phyloP scores from a whole-genome alignment of 805 yeast species.

The Starmerella roubikii region DNA sequence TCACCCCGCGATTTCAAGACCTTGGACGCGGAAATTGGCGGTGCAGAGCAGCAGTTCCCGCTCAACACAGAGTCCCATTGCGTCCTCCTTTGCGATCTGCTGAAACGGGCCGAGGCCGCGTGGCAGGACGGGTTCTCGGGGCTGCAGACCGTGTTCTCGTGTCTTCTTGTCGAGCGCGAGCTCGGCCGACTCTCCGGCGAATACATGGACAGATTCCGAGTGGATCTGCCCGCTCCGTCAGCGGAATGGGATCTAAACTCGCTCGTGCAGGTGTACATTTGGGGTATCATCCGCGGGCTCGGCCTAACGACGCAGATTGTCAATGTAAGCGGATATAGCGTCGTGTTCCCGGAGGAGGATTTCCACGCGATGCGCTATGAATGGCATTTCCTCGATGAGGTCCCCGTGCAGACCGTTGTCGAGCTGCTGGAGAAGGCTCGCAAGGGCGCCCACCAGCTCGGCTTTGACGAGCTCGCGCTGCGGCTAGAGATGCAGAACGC shows the following conservation, averaged over 20 bases:
- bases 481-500: conserved; percentile 15
- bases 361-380: conserved; percentile 39
- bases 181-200: conserved; percentile 25
- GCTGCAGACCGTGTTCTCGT: conserved; percentile 64
- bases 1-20: conserved; percentile 33
- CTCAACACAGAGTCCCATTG: conserved; percentile 31
- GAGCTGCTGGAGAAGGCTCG: conserved; percentile 20
- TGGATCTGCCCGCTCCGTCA: neutral
- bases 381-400: conserved; percentile 29
- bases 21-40: conserved; percentile 30
- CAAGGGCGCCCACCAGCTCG: conserved; percentile 37
- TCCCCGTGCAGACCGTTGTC: conserved; percentile 15
- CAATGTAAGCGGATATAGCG: conserved; percentile 15
- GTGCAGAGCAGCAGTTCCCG: conserved; percentile 27
- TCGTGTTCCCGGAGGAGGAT: conserved; percentile 26
- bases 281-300: conserved; percentile 21
- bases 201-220: neutral
- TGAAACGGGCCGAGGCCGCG: conserved; percentile 42
- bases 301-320: conserved; percentile 14
- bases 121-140: conserved; percentile 71
- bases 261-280: conserved; percentile 18
- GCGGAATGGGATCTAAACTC: conserved; percentile 11
- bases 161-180: conserved; percentile 55
- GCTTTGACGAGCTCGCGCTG: conserved; percentile 50
- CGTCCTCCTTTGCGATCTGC: conserved; percentile 38